Evolutionary conservation across 1,284 basidiomycete species (phyloP).

Genomic region (Grifola frondosa): DNA sequence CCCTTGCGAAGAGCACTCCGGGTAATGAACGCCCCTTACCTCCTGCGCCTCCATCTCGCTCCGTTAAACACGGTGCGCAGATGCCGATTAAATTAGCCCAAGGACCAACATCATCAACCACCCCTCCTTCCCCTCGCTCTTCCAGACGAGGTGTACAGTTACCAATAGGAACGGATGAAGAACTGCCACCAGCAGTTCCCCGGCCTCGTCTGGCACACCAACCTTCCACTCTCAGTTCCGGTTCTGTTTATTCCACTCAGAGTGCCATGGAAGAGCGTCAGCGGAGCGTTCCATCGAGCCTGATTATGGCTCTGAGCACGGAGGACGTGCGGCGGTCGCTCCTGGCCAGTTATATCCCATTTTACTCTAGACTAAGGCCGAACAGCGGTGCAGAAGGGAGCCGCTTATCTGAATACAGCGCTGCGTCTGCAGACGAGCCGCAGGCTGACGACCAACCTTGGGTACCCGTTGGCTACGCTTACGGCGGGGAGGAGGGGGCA

Average conservation of each 20-base stretch:
- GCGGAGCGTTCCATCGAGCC: constrained; percentile 24
- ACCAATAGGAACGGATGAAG: constrained; percentile 1
- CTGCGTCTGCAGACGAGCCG: constrained; percentile 30
- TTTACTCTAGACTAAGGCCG: no score
- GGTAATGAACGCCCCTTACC: not conserved
- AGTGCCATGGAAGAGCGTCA: constrained; percentile 32
- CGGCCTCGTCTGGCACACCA: constrained; percentile 23
- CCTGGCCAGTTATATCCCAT: constrained; percentile 26
- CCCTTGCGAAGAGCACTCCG: not conserved
- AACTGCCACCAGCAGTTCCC: constrained; percentile 12
- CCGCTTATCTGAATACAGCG: constrained; percentile 30
- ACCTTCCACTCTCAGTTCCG: constrained; percentile 30
- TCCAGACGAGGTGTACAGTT: constrained; percentile 1
- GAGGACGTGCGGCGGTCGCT: constrained; percentile 24
- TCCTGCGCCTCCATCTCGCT: no score
- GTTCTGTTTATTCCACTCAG: constrained; percentile 34
- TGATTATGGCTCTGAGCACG: constrained; percentile 25
- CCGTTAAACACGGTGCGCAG: constrained; percentile 2
- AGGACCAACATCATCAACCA: not conserved
- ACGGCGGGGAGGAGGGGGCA: constrained; percentile 22
- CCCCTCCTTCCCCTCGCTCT: constrained; percentile 6
- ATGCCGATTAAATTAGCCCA: constrained; percentile 10
- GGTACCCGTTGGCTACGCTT: constrained; percentile 21
- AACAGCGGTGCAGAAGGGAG: constrained; percentile 25
- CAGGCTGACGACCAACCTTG: constrained; percentile 22